phyloP scores from a whole-genome alignment of 331 rosid species.

The Pyrus hybrid region DNA sequence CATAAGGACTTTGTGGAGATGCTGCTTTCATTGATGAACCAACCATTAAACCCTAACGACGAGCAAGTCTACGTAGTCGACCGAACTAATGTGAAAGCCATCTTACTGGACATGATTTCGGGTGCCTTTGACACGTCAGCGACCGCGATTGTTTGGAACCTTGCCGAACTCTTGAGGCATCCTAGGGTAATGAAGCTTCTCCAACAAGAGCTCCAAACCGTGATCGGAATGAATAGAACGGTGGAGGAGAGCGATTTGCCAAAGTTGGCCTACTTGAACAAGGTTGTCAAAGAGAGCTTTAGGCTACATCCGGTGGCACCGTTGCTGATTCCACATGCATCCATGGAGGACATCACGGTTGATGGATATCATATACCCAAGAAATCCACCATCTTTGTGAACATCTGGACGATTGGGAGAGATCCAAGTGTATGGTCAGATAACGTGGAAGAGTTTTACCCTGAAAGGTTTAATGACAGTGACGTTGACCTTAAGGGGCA shows the following conservation, averaged over 20 bases:
- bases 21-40: conserved; percentile 13
- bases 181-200: conserved; percentile 29
- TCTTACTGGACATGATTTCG: conserved; percentile 16
- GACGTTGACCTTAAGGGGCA: conserved; percentile 10
- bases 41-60: background rate
- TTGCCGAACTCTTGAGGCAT: conserved; percentile 31
- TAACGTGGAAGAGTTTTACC: conserved; percentile 27
- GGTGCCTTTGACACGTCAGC: conserved; percentile 25
- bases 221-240: conserved; percentile 15
- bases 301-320: conserved; percentile 26
- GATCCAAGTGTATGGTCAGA: conserved; percentile 30
- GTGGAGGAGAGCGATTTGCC: conserved; percentile 32
- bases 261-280: conserved; percentile 28
- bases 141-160: conserved; percentile 14
- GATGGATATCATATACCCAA: conserved; percentile 24
- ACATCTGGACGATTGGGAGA: conserved; percentile 28
- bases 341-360: conserved; percentile 9
- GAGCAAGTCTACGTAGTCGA: conserved; percentile 7
- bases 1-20: conserved; percentile 22
- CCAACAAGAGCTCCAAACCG: conserved; percentile 30
- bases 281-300: conserved; percentile 32
- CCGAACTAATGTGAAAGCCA: conserved; percentile 22
- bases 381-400: conserved; percentile 10
- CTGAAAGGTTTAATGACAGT: conserved; percentile 28
- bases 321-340: conserved; percentile 19